These are phyloP conservation scores for Candida khao-thaluensis DNA, from an alignment of 805 yeast genomes.

Conservation along the genomic window DNA sequence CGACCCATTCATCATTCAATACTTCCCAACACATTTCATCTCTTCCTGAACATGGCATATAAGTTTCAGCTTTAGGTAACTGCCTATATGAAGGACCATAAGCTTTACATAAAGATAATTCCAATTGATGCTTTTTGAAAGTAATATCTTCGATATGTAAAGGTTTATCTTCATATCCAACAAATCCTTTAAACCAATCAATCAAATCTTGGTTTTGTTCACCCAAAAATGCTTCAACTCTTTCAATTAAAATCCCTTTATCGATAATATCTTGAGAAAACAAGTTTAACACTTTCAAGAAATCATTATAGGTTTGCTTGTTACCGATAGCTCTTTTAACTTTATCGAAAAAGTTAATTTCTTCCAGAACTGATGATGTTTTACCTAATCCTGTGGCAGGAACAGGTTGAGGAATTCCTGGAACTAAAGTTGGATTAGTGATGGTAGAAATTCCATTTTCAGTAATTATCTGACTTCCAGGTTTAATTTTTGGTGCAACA, in stretches of 20 bases:
- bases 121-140: conserved; percentile 88
- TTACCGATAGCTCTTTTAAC: conserved; percentile 86
- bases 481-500: conserved; percentile 21
- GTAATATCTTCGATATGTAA: conserved; percentile 82
- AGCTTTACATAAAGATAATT: conserved; percentile 85
- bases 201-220: conserved; percentile 69
- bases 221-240: conserved; percentile 85
- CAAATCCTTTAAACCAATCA: conserved; percentile 90
- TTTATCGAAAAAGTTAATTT: conserved; percentile 85
- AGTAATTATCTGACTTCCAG: conserved; percentile 14
- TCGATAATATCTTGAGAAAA: conserved; percentile 91
- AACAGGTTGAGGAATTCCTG: conserved; percentile 84
- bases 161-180: conserved; percentile 84
- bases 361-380: conserved; percentile 70
- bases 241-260: conserved; percentile 72
- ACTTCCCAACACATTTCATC: conserved; percentile 99
- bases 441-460: conserved; percentile 30
- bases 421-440: conserved; percentile 66
- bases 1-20: conserved; percentile 97
- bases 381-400: conserved; percentile 45
- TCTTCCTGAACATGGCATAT: conserved; percentile 96
- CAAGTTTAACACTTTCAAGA: conserved; percentile 80
- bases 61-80: conserved; percentile 89
- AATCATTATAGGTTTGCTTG: conserved; percentile 88
- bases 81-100: conserved; percentile 94